Percentiles rank a stretch among this genome's conserved stretches.
These are phyloP conservation scores for Kwoniella sp. DNA, from an alignment of 768 basidiomycete species.

Conservation along the genomic window DNA sequence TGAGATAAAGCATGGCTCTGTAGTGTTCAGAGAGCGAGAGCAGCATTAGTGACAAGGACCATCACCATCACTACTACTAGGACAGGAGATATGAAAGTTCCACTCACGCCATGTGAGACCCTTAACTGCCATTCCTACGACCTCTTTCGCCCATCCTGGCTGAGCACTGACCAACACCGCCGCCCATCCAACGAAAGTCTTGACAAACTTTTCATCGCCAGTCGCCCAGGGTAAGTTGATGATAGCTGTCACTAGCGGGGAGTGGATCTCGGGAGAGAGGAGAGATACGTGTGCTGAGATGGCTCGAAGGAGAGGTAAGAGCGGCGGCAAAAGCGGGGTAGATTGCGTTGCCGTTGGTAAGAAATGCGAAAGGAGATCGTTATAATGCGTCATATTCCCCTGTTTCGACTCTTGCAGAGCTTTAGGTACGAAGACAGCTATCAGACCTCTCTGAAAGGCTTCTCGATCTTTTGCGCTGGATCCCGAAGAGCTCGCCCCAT, in stretches of 20 bases:
- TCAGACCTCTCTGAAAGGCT: conserved; percentile 54
- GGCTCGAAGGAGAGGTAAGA: conserved; percentile 66
- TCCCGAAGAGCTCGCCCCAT: background rate
- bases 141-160: conserved; percentile 84
- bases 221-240: conserved; percentile 88
- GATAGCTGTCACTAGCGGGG: conserved; percentile 79
- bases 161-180: conserved; percentile 88
- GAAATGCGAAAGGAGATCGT: conserved; percentile 88
- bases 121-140: conserved; percentile 77
- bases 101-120: conserved; percentile 81
- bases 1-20: conserved; percentile 57
- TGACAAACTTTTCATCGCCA: conserved; percentile 75
- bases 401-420: conserved; percentile 57
- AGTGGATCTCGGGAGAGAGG: conserved; percentile 72
- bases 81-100: background rate
- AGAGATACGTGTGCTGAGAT: conserved; percentile 90
- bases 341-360: conserved; percentile 54
- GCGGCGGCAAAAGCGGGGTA: conserved; percentile 57
- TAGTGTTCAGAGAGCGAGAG: no score
- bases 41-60: conserved; percentile 63
- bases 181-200: conserved; percentile 83
- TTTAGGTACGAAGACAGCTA: conserved; percentile 55
- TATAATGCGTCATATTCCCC: conserved; percentile 75
- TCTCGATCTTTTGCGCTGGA: conserved; percentile 38
- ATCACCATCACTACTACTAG: conserved; percentile 7